These are phyloP conservation scores for Inga laurina DNA, from an alignment of 306 rosid genomes.

Conservation along the genomic window DNA sequence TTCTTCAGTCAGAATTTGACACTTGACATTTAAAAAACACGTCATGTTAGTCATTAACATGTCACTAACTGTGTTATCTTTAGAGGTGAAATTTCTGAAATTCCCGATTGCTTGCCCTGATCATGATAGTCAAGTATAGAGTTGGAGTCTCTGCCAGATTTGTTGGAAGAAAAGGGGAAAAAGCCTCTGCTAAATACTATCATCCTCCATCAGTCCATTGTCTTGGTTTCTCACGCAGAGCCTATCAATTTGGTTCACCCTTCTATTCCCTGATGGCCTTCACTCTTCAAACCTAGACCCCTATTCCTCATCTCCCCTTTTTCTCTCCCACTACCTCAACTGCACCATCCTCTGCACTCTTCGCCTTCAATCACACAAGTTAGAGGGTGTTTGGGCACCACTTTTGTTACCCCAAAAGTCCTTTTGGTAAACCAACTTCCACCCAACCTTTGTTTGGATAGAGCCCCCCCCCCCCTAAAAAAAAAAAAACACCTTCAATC, in stretches of 20 bases:
- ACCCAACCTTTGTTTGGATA: not conserved
- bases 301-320: not conserved
- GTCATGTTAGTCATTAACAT: not conserved
- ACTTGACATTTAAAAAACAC: not conserved
- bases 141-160: not conserved
- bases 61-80: not conserved
- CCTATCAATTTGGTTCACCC: not conserved
- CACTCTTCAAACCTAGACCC: not conserved
- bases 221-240: not conserved
- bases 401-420: not conserved
- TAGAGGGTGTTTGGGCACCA: slow-evolving; percentile 19
- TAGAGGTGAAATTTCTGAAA: no score
- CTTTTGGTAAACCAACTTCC: not conserved
- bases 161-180: not conserved
- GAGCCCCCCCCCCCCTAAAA: no score
- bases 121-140: not conserved
- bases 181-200: not conserved
- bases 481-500: no score
- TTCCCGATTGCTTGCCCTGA: not conserved
- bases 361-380: not conserved
- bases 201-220: not conserved
- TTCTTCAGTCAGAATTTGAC: not conserved
- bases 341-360: not conserved
- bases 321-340: not conserved
- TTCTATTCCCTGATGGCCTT: not conserved